Evolutionary conservation across 495 filamentous ascomycete genomes (phyloP).

Genomic region (Lasiosphaeris hirsuta): DNA sequence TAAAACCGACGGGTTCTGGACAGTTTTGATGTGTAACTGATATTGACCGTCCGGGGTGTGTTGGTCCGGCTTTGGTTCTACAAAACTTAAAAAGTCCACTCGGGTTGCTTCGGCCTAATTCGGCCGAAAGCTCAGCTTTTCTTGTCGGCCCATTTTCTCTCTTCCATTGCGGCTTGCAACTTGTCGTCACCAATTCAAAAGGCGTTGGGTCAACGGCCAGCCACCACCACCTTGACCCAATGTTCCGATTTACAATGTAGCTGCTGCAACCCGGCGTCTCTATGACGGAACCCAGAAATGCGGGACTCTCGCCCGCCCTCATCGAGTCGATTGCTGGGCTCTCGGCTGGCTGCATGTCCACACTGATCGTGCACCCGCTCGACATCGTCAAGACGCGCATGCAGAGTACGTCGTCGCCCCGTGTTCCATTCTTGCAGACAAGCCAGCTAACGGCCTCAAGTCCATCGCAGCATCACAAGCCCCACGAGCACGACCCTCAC

Average conservation of each 20-base stretch:
- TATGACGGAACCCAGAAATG: conserved; percentile 44
- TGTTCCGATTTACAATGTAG: conserved; percentile 17
- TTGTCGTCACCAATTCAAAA: background rate
- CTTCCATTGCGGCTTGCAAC: conserved; percentile 2
- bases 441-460: conserved; percentile 10
- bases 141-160: conserved; percentile 7
- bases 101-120: conserved; percentile 19
- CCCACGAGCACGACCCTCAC: conserved; percentile 29
- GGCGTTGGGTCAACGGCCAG: background rate
- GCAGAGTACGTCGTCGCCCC: conserved; percentile 58
- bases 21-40: background rate
- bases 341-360: conserved; percentile 79
- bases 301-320: conserved; percentile 64
- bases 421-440: background rate
- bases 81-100: background rate
- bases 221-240: background rate
- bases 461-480: conserved; percentile 36
- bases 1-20: background rate
- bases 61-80: background rate
- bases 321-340: conserved; percentile 91
- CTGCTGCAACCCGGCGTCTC: conserved; percentile 17
- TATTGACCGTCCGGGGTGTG: background rate
- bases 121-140: conserved; percentile 7
- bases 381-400: conserved; percentile 95
- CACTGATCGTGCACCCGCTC: conserved; percentile 78